Base-by-base conservation (phyloP, 75 land plant species). In the Isoetes taiwanensis region DNA sequence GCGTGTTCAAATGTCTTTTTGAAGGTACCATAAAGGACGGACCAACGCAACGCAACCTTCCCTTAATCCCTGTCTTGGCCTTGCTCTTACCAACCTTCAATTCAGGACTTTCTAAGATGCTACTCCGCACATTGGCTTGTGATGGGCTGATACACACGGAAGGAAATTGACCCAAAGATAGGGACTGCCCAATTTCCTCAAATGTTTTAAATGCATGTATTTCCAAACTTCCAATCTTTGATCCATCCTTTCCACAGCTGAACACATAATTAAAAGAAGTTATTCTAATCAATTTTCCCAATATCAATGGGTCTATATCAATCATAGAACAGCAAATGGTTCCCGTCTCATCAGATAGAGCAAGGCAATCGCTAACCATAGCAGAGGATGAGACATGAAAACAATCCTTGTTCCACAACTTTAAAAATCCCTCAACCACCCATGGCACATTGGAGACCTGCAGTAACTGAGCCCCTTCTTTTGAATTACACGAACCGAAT, bases 221-320 rank as follows among this genome's bases (percentile, higher is more conserved):
- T 61, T 68, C 70, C 53, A 68, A 42, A 10, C 32, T 32, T 32
- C 54, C 63, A 58, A 53, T 52, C 68, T 62, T 58, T 23, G 68
- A 66, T 1, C 33, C 20, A 66, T 21, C 63, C 43, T 52, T 30
- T 58, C 39, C 5, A 31, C 30, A 16, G 3, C 33, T n/a, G 23
- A 57, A 14, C 9, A 24, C 1, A 19, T n/a, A 34, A 25, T 1
- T 10, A 25, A 24, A 55, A 19, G 24, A 31, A 11, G 1, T 55
- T 54, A 2, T 50, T 50, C 42, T 43, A 43, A 59, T 50, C 29
- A 2, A 32, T 23, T 59, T 43, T 20, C 70, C 70, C 1, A 68
- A 64, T 28, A 61, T 14, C 28, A 26, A 28, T 19, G 41, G 65
- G 38, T 68, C 65, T 16, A 68, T 25, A 12, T 54, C 32, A 0